Percentiles rank a stretch among this genome's conserved stretches.
phyloP scores from a whole-genome alignment of 345 rosid genomes.

The Kernera saxatilis region DNA sequence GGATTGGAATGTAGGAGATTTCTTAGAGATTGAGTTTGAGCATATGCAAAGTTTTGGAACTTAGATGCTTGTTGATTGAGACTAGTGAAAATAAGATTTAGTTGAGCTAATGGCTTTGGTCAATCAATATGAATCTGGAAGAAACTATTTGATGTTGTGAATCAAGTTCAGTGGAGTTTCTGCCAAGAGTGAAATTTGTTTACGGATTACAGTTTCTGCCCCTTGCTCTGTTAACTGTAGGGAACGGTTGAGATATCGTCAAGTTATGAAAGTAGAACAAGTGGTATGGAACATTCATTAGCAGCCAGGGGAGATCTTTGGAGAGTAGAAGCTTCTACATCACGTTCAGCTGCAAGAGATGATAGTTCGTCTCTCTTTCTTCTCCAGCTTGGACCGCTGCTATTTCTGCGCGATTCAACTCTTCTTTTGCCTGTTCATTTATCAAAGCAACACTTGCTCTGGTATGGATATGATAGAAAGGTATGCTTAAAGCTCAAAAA shows the following conservation, averaged over 20 bases:
- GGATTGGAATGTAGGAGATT: not conserved
- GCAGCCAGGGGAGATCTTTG: conserved; percentile 95
- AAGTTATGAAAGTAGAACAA: conserved; percentile 72
- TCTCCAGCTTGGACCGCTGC: conserved; percentile 85
- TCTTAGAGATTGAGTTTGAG: not conserved
- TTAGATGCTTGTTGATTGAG: not conserved
- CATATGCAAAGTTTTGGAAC: not conserved
- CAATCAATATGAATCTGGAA: not conserved
- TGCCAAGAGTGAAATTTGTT: not conserved
- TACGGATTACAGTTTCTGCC: not conserved
- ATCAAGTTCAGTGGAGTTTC: not conserved
- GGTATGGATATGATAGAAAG: conserved; percentile 98
- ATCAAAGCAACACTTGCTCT: conserved; percentile 94
- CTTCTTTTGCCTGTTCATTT: conserved; percentile 88
- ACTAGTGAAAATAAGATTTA: not conserved
- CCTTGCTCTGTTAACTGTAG: conserved; percentile 31
- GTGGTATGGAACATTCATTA: conserved; percentile 63
- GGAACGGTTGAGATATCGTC: conserved; percentile 69
- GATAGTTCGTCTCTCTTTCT: conserved; percentile 82
- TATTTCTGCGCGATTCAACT: conserved; percentile 84
- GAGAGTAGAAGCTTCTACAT: conserved; percentile 83
- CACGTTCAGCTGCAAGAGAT: conserved; percentile 54
- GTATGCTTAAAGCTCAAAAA: conserved; percentile 34
- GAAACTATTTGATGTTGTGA: not conserved
- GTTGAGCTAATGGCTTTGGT: not conserved